A percentile compares a stretch with the other conserved stretches of the same genome.
phyloP scores from a whole-genome alignment of 805 yeast genomes.

The Sugiyamaella lignohabitans region DNA sequence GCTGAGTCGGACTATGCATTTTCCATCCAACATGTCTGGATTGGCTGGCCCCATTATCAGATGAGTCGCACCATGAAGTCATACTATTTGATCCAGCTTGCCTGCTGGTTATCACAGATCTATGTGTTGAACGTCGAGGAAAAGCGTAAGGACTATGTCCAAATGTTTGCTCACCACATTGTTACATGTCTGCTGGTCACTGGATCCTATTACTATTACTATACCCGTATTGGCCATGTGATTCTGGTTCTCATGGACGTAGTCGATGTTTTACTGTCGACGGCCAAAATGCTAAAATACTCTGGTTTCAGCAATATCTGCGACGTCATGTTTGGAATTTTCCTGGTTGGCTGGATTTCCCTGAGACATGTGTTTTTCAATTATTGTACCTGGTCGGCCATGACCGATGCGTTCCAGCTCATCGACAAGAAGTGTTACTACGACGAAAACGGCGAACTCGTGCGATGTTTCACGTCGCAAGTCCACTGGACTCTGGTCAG shows the following conservation, averaged over 20 bases:
- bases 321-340: slow-evolving; percentile 62
- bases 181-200: slow-evolving; percentile 61
- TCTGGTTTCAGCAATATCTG: slow-evolving; percentile 54
- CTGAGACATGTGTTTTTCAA: slow-evolving; percentile 71
- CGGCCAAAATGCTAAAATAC: slow-evolving; percentile 74
- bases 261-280: slow-evolving; percentile 64
- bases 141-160: slow-evolving; percentile 72
- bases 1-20: slow-evolving; percentile 51
- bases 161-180: slow-evolving; percentile 86
- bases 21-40: slow-evolving; percentile 52
- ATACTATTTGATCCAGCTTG: slow-evolving; percentile 67
- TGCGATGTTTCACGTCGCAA: slow-evolving; percentile 30
- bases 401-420: slow-evolving; percentile 38
- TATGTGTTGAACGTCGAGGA: slow-evolving; percentile 72
- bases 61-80: slow-evolving; percentile 49
- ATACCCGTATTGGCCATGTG: slow-evolving; percentile 70
- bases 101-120: slow-evolving; percentile 76
- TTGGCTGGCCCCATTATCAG: slow-evolving; percentile 68
- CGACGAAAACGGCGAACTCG: slow-evolving; percentile 20
- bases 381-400: slow-evolving; percentile 56
- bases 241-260: slow-evolving; percentile 76
- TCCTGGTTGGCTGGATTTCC: slow-evolving; percentile 61
- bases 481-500: slow-evolving; percentile 41
- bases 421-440: slow-evolving; percentile 31
- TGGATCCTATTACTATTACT: slow-evolving; percentile 70